Evolutionary conservation across 2,329 filamentous ascomycete species (phyloP), one percentile per base, ranked within the genome.

Genomic region (Gremmenia infestans): DNA sequence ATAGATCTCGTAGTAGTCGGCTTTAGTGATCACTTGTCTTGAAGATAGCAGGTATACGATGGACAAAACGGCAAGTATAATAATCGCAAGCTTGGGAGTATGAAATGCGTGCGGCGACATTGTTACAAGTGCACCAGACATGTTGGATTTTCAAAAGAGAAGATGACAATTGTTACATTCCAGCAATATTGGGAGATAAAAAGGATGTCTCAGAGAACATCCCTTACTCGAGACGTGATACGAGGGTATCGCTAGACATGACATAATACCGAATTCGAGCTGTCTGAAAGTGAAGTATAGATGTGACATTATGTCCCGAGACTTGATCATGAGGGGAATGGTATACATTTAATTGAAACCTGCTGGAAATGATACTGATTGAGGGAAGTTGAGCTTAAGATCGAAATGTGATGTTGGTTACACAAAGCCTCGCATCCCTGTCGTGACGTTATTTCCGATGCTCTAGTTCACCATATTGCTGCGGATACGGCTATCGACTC

Each of bases 391-490:
- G 22, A 22, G 22, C 3, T 22, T 3, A 28, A 28, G 2, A 9
- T 28, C 1, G 28, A 28, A 28, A 28, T 1, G 28, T 9, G 28
- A 28, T 28, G 28, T 9, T 3, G 7, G 28, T 28, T 9, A 28
- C 28, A 28, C 28, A 7, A 28, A 28, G 28, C 28, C 28, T 8
- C 8, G 25, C 5, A 6, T 25, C 25, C 25, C 25, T 25, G 25
- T 25, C 25, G 25, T 5, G 35, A 3, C 3, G 35, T 53, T 17
- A 48, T 55, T 32, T 35, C 37, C 2, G 52, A 52, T 48, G 60
- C 59, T 28, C 51, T 39, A 43, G 47, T 60, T 37, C 53, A 52
- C 15, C 60, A 62, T 46, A 19, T 45, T 19, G 52, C 58, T 1
- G 17, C 54, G 15, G 55, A 60, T 28, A 6, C 32, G 9, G 39